These are phyloP conservation scores for Fomitopsis pulvina DNA, from an alignment of 768 basidiomycete species.

Conservation along the genomic window DNA sequence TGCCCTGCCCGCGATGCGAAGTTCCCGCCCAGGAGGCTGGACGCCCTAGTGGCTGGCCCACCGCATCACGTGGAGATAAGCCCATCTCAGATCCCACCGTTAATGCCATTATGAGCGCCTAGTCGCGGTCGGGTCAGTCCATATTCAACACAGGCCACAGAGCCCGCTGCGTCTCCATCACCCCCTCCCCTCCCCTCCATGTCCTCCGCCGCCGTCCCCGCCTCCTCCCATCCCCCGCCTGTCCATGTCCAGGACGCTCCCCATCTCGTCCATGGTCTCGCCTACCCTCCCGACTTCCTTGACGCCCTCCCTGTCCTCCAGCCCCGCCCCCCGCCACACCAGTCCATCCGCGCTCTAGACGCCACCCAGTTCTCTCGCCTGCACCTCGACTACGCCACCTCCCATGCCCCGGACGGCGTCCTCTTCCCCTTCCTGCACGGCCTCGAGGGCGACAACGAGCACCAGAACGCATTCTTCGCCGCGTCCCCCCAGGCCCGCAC, in stretches of 20 bases:
- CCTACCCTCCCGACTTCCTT: conserved; percentile 16
- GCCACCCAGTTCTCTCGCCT: conserved; percentile 49
- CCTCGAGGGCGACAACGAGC: conserved; percentile 71
- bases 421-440: conserved; percentile 90
- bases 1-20: neutral
- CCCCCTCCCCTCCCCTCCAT: neutral
- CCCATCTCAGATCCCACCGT: neutral
- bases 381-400: conserved; percentile 54
- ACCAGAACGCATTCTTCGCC: conserved; percentile 79
- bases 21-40: neutral
- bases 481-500: conserved; percentile 20
- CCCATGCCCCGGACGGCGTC: conserved; percentile 72
- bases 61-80: conserved; percentile 5
- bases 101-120: neutral
- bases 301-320: conserved; percentile 19
- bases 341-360: conserved; percentile 36
- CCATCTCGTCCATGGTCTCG: conserved; percentile 16
- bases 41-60: neutral
- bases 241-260: neutral
- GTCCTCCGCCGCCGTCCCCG: neutral
- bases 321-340: conserved; percentile 29
- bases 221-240: neutral
- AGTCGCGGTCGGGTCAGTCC: neutral
- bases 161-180: conserved; percentile 1
- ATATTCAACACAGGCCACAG: neutral